Evolutionary conservation across 257 asterid species (phyloP).

Genomic region (Petunia secreta): DNA sequence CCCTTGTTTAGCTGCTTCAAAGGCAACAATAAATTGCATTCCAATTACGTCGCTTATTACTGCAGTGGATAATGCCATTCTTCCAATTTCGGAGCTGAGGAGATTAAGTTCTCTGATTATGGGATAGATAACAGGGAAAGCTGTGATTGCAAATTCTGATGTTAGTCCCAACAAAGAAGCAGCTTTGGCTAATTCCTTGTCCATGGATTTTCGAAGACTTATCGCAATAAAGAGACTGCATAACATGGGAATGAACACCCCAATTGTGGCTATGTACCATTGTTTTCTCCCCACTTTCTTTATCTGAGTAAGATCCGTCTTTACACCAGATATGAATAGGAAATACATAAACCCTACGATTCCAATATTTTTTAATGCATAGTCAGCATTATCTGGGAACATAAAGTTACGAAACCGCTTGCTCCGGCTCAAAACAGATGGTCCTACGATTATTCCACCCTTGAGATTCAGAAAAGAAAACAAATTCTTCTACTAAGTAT

Average conservation of each 20-base stretch:
- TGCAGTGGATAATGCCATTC: conserved; percentile 59
- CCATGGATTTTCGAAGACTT: conserved; percentile 36
- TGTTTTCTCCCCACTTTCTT: conserved; percentile 48
- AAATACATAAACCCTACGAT: conserved; percentile 76
- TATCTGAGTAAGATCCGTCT: conserved; percentile 49
- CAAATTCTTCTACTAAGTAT: not conserved
- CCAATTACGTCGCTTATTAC: conserved; percentile 68
- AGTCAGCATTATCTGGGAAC: conserved; percentile 49
- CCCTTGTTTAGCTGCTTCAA: conserved; percentile 69
- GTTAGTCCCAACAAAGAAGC: conserved; percentile 63
- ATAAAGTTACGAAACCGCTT: conserved; percentile 43
- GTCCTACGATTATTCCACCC: conserved; percentile 87
- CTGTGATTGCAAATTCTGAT: conserved; percentile 47
- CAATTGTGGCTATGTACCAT: conserved; percentile 53
- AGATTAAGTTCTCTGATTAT: conserved; percentile 71
- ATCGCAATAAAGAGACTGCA: conserved; percentile 39
- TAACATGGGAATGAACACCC: conserved; percentile 43
- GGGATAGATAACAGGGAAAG: conserved; percentile 72
- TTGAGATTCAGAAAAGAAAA: conserved; percentile 24
- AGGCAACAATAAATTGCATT: conserved; percentile 39
- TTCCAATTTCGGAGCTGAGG: conserved; percentile 77
- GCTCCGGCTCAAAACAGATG: conserved; percentile 59
- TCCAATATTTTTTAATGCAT: conserved; percentile 55
- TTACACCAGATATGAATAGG: conserved; percentile 73
- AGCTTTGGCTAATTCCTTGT: conserved; percentile 33